Conservation (phyloP, 164 flowering plant species). For the Aristolochia fimbriata region DNA sequence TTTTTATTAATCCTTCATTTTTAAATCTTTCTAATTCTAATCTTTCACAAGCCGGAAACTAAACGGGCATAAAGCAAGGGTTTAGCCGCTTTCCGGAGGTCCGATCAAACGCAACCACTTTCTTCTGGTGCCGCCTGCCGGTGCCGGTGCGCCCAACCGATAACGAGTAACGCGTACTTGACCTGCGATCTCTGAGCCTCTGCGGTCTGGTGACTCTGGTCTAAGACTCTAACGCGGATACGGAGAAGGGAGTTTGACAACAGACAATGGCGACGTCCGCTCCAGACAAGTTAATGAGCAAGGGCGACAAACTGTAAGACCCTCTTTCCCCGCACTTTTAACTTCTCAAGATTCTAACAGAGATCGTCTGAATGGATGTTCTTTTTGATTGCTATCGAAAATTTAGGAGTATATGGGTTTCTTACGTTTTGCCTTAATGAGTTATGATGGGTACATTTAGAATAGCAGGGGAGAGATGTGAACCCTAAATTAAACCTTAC, state of each 20-base stretch:
- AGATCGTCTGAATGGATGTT: not conserved
- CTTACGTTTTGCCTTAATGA: not conserved
- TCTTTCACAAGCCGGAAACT: too few relatives aligned
- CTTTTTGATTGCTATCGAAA: not conserved
- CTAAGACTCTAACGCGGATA: not conserved
- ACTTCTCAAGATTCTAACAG: not conserved
- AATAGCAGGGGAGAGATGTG: too few relatives aligned
- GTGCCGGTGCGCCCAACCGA: too few relatives aligned
- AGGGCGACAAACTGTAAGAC: constrained; percentile 59
- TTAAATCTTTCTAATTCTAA: too few relatives aligned
- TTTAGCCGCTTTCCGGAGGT: too few relatives aligned
- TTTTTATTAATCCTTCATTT: too few relatives aligned
- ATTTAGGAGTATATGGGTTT: not conserved
- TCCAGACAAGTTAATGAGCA: constrained; percentile 48
- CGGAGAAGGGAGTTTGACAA: not conserved
- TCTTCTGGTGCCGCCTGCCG: too few relatives aligned
- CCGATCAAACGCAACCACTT: too few relatives aligned
- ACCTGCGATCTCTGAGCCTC: too few relatives aligned
- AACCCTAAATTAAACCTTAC: too few relatives aligned
- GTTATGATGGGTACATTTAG: not conserved
- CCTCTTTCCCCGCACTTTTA: not conserved
- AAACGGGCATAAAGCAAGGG: too few relatives aligned
- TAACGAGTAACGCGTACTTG: too few relatives aligned
- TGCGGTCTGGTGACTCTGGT: not conserved
- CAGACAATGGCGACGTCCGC: constrained; percentile 35